Evolutionary conservation across 1,284 basidiomycete species (phyloP), one percentile per base, ranked within the genome.

Genomic region (Rhodotorula mucilaginosa): DNA sequence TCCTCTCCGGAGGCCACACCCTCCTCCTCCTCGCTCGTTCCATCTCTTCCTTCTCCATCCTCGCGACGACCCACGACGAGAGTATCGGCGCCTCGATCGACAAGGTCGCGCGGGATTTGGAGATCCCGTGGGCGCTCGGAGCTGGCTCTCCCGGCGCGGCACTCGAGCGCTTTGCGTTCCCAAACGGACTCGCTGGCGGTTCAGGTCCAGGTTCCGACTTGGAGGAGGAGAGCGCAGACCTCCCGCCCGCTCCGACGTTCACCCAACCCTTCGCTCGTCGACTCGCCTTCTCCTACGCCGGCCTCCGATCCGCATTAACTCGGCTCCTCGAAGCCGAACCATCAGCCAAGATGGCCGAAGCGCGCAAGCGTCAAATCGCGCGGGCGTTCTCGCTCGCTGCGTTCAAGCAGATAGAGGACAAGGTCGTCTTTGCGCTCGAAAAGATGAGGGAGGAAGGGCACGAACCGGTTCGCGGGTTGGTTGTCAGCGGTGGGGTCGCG

Each of bases 1-100:
- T 97, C 34, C 85, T 95, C 62, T 93, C 92, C 0, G 95, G 95
- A 29, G 94, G 94, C 2, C 94, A 97, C 79, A 94, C 94, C 0
- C 84, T 96, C 59, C 85, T 97, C 31, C 85, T 97, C 0, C 87
- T 95, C 16, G 90, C 89, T 2, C 84, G 80, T 0, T 87, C 87
- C 0, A 80, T 81, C 29, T 84, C 82, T 5, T 81, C 61, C 31
- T 96, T 92, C 80, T 82, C 84, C 71, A 88, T 91, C 61, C 83
- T 97, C 34, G 89, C 90, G 0, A 89, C 88, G 8, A 91, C 90
- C 0, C 80, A 83, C 5, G 93, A 97, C 79, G 88, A 88, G 77
- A 88, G 88, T 66, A 87, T 96, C 19, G 94, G 85, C 91, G 7
- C 85, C 87, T 67, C 84, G 0, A 59, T 74, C 44, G 66, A 71